A percentile compares a stretch with the other conserved stretches of the same genome.
These are phyloP conservation scores for Acacia crassicarpa DNA, from an alignment of 306 rosid species.

Conservation along the genomic window DNA sequence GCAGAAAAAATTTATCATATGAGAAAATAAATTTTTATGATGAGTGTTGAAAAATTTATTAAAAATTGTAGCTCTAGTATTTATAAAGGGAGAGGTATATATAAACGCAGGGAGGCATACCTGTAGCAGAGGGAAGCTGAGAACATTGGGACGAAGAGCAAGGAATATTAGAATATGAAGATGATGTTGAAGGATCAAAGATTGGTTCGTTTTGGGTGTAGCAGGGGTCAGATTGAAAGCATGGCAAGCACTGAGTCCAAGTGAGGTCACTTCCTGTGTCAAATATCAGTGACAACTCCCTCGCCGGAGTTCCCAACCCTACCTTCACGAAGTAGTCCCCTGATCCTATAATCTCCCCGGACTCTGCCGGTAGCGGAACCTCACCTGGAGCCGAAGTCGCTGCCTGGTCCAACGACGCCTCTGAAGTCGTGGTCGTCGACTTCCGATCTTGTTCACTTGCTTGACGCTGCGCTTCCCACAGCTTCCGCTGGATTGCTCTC, in stretches of 20 bases:
- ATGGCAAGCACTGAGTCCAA: conserved; percentile 85
- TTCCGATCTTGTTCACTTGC: neutral
- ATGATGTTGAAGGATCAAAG: conserved; percentile 46
- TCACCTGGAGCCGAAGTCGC: neutral
- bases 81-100: too few relatives aligned
- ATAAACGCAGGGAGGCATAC: conserved; percentile 21
- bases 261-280: conserved; percentile 77
- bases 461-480: neutral
- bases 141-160: conserved; percentile 49
- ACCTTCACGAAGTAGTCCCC: conserved; percentile 62
- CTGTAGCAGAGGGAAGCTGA: conserved; percentile 53
- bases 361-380: conserved; percentile 46
- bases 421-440: neutral
- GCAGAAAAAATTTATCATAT: too few relatives aligned
- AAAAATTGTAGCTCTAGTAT: neutral
- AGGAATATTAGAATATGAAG: conserved; percentile 48
- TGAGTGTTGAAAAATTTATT: too few relatives aligned
- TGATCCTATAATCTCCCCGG: conserved; percentile 50
- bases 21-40: too few relatives aligned
- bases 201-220: conserved; percentile 54
- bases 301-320: conserved; percentile 61
- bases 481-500: conserved; percentile 34
- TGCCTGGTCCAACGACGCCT: neutral
- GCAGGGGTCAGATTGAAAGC: conserved; percentile 37
- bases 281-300: conserved; percentile 53